phyloP scores from a whole-genome alignment of 2,329 filamentous ascomycete genomes.

The Cryphonectria naterciae region DNA sequence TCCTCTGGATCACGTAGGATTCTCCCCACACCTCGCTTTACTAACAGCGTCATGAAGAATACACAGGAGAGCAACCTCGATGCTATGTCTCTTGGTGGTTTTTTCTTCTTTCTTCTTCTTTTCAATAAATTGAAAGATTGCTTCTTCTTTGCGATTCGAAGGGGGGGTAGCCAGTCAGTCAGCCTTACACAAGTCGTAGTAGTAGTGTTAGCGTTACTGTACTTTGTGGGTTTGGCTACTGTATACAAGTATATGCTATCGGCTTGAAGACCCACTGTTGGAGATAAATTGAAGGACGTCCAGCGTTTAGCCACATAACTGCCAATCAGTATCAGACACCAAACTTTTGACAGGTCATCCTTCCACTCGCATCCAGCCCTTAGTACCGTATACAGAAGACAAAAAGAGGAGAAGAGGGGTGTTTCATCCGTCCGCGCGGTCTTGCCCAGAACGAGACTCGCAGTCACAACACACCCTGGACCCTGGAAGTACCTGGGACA shows the following conservation, averaged over 20 bases:
- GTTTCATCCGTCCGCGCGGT: slow-evolving; percentile 17
- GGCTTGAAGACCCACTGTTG: not conserved
- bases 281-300: slow-evolving; percentile 12
- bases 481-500: slow-evolving; percentile 1
- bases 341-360: slow-evolving; percentile 7
- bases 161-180: too few relatives aligned
- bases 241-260: not conserved
- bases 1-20: not conserved
- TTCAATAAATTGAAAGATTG: not conserved
- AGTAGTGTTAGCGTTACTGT: too few relatives aligned
- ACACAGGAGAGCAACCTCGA: not conserved
- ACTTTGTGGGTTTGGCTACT: too few relatives aligned
- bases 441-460: slow-evolving; percentile 1
- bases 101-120: too few relatives aligned
- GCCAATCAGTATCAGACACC: slow-evolving; percentile 9
- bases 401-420: not conserved
- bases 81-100: not conserved
- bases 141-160: not conserved
- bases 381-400: not conserved
- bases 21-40: not conserved
- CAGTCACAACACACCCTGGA: slow-evolving; percentile 6
- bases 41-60: not conserved
- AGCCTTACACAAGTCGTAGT: not conserved
- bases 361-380: not conserved
- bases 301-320: not conserved